A percentile compares a stretch with the other conserved stretches of the same genome.
These are phyloP conservation scores for Stagonosporopsis cucurbitacearum DNA, from an alignment of 2,329 filamentous ascomycete species.

Conservation along the genomic window DNA sequence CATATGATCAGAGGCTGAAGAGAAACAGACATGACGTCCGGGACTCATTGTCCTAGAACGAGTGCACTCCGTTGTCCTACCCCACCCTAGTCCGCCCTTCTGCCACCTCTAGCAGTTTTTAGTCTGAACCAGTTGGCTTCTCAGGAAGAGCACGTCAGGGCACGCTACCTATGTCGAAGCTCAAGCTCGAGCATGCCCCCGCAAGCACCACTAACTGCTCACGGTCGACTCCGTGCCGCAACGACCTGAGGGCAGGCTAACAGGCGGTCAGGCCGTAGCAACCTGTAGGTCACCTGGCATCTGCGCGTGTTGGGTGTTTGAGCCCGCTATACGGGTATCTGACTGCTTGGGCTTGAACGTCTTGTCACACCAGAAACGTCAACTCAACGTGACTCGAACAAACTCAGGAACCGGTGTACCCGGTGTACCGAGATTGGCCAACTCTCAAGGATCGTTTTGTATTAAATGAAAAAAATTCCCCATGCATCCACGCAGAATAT, in stretches of 20 bases:
- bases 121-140: conserved; percentile 4
- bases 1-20: conserved; percentile 13
- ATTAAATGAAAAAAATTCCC: too few relatives aligned
- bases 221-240: conserved; percentile 14
- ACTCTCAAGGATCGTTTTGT: conserved; percentile 1
- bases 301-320: neutral
- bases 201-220: conserved; percentile 17
- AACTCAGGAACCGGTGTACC: conserved; percentile 10
- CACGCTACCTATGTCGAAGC: neutral
- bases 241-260: conserved; percentile 6
- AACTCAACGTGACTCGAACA: neutral
- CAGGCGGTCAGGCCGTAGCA: conserved; percentile 10
- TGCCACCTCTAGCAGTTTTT: conserved; percentile 5
- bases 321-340: neutral
- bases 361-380: neutral
- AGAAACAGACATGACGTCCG: neutral
- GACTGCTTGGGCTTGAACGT: neutral
- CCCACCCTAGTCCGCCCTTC: conserved; percentile 9
- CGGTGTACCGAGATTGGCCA: too few relatives aligned
- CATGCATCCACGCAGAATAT: neutral
- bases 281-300: conserved; percentile 3
- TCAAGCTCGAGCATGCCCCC: conserved; percentile 5
- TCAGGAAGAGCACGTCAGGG: neutral
- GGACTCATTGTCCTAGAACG: neutral
- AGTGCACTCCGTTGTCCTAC: conserved; percentile 5